A percentile compares a stretch with the other conserved stretches of the same genome.
phyloP scores from a whole-genome alignment of 768 basidiomycete genomes.

The Fibroporia radiculosa region DNA sequence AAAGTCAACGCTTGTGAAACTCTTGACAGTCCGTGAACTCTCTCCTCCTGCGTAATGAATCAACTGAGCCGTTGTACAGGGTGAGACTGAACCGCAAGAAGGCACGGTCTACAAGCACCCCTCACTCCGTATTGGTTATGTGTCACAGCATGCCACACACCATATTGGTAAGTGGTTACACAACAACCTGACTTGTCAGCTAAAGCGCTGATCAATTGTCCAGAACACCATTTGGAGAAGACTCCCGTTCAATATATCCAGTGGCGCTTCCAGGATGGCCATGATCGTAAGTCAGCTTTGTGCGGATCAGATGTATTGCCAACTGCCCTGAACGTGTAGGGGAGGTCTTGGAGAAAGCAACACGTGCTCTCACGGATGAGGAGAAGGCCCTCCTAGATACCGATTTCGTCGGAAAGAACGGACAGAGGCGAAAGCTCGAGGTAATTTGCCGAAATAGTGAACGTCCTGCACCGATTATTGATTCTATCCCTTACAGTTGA shows the following conservation, averaged over 20 bases:
- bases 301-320: not conserved
- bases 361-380: constrained; percentile 83
- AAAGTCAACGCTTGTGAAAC: constrained; percentile 92
- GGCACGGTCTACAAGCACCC: constrained; percentile 94
- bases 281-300: constrained; percentile 69
- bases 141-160: constrained; percentile 97
- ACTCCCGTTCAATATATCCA: constrained; percentile 96
- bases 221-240: constrained; percentile 91
- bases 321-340: constrained; percentile 32
- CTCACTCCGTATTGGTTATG: constrained; percentile 88
- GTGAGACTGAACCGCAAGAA: constrained; percentile 87
- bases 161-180: constrained; percentile 59
- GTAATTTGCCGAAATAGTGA: constrained; percentile 34
- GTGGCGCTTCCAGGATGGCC: constrained; percentile 98
- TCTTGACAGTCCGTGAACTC: constrained; percentile 59
- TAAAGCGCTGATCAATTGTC: constrained; percentile 13
- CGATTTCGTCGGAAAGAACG: constrained; percentile 88
- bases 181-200: not conserved
- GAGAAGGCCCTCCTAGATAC: constrained; percentile 73
- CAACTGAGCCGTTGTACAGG: constrained; percentile 34
- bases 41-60: not conserved
- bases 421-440: constrained; percentile 87
- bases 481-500: constrained; percentile 36
- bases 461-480: not conserved
- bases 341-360: constrained; percentile 86